Base-by-base conservation (phyloP, 768 basidiomycete genomes). In the Xerocomellus intermedius region DNA sequence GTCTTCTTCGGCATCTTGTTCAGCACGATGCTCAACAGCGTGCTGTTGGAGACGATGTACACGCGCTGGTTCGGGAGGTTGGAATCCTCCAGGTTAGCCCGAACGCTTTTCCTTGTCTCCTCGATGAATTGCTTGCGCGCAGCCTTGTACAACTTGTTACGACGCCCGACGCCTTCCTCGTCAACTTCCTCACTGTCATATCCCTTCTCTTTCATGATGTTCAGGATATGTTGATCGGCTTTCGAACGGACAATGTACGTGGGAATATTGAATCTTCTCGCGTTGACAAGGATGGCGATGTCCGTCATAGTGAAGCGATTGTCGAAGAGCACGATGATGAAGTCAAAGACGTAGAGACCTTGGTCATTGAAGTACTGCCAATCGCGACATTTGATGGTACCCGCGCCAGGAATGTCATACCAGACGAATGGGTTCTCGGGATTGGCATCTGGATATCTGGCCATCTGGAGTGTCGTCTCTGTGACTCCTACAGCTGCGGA, bases 321-420 rank as follows among this genome's bases (percentile, higher is more conserved):
- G 56, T 68, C 66, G 37, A 73, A 66, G 22, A 74, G 47, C 2
- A 75, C 61, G 35, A 74, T 32, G 48, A 74, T 65, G n/a, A 61
- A 67, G 48, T 74, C 74, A 32, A 75, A 74, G 42, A 71, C 63
- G 22, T 69, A 74, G 14, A 74, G 69, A 1, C 73, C 73, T 37
- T 73, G 69, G 4, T 60, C 44, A 21, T 74, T 73, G 61, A 74
- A 75, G 48, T 74, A 74, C 21, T 70, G 62, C 71, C 71, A 74
- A 43, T 68, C 70, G 8, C 62, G 61, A 22, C 68, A 64, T n/a
- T 53, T 62, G 19, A 68, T 10, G 2, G 73, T 75, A 12, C 71
- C 70, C 10, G 74, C 71, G 14, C 73, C 74, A 0, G 73, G 73
- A n/a, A 73, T 39, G 37, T 74, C 74, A 12, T 67, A 74, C 73